Evolutionary conservation across 2,329 filamentous ascomycete species (phyloP), one percentile per base, ranked within the genome.

Genomic region (Phialocephala subalpina): DNA sequence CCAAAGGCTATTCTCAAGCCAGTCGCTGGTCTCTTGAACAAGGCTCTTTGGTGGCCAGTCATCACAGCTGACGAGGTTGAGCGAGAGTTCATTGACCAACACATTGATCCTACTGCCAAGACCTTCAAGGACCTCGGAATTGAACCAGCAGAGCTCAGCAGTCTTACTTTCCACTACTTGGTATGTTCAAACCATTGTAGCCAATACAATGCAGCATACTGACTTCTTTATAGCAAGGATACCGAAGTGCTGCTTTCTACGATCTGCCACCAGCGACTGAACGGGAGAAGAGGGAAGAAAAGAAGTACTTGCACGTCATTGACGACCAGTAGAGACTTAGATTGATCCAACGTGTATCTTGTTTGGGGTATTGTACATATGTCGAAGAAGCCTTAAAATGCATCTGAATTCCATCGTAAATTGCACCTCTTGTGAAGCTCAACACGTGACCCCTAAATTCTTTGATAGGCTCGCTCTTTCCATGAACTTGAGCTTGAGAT

Each of bases 91-190:
- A 88, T 97, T 74, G 92, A 99, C 80, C 96, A 99, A 80, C 83
- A 88, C 73, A 97, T 99, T 76, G 96, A 99, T 79, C 89, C 89
- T 66, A 88, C 85, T 38, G 96, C 96, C 71, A 98, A 97, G 87
- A 98, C 96, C 1, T 97, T 98, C 83, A 92, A 92, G 80, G 94
- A 98, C 77, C 86, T 99, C 56, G 92, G 88, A 67, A 97, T 99
- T 70, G 91, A 94, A 80, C 93, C 95, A 35, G 92, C 89, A 56
- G 94, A 98, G 70, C 87, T 98, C 75, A 90, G 87, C 79, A 90
- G 92, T 79, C 89, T 93, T 78, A 97, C 93, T 71, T 98, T 95
- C 81, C 92, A 97, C 80, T 99, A 99, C 82, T 81, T 98, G 84
- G 93, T 96, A 84, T 81, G 91, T 82, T 56, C 11, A n/a, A 55